Evolutionary conservation across 1,284 basidiomycete species (phyloP).

Genomic region (Malassezia equina): DNA sequence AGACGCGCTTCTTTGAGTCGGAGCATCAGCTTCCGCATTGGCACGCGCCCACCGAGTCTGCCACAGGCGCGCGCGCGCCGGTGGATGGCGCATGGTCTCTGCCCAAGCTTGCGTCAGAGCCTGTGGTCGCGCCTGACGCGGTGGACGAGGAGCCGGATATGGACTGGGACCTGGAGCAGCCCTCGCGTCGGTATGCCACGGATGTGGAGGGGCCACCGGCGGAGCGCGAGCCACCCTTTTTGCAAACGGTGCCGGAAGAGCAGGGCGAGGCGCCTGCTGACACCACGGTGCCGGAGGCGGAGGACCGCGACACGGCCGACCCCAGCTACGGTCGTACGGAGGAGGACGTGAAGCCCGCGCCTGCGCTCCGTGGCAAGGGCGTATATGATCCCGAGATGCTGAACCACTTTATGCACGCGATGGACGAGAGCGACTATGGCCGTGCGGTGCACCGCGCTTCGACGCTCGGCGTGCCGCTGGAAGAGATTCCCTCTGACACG

Average conservation of each 20-base stretch:
- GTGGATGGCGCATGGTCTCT: neutral
- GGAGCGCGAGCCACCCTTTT: neutral
- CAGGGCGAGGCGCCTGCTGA: neutral
- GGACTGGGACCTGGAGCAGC: neutral
- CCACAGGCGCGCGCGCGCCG: neutral
- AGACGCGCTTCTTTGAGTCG: neutral
- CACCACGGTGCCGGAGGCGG: neutral
- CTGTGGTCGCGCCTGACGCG: neutral
- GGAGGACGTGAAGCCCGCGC: conserved; percentile 7
- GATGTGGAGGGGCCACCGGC: neutral
- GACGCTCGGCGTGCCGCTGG: conserved; percentile 2
- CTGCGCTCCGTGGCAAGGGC: conserved; percentile 10
- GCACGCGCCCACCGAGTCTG: neutral
- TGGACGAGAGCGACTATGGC: conserved; percentile 10
- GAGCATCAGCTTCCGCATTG: neutral
- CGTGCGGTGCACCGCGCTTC: conserved; percentile 5
- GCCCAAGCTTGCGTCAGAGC: neutral
- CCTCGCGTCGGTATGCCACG: conserved; percentile 3
- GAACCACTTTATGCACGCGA: conserved; percentile 6
- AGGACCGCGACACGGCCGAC: neutral
- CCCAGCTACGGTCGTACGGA: neutral
- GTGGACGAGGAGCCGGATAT: neutral
- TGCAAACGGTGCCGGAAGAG: conserved; percentile 15
- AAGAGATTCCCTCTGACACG: conserved; percentile 7
- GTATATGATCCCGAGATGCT: conserved; percentile 12